These are phyloP conservation scores for Corylus americana DNA, from an alignment of 306 rosid genomes.

Conservation along the genomic window DNA sequence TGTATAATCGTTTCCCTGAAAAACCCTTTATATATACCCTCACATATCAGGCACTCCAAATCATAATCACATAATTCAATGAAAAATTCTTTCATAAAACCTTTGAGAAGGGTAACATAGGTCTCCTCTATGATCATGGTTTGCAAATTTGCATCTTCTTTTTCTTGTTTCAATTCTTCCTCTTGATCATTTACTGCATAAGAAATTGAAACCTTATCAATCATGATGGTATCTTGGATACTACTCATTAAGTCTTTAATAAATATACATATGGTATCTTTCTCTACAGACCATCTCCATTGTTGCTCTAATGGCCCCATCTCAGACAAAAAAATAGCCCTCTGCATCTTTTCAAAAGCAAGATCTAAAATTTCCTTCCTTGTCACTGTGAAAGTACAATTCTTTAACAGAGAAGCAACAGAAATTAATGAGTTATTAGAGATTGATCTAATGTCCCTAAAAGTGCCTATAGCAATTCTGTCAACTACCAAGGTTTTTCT, in stretches of 20 bases:
- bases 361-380: slow-evolving; percentile 89
- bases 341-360: slow-evolving; percentile 80
- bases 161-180: slow-evolving; percentile 23
- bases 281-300: slow-evolving; percentile 59
- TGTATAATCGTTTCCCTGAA: slow-evolving; percentile 40
- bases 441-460: slow-evolving; percentile 29
- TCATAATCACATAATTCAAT: slow-evolving; percentile 22
- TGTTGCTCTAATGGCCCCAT: slow-evolving; percentile 77
- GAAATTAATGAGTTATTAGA: slow-evolving; percentile 73
- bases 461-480: no score
- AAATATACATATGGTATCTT: slow-evolving; percentile 42
- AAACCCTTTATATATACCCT: slow-evolving; percentile 28
- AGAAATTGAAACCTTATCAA: slow-evolving; percentile 26
- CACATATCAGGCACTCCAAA: slow-evolving; percentile 43
- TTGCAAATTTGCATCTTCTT: slow-evolving; percentile 30
- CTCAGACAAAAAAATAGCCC: slow-evolving; percentile 49
- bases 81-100: slow-evolving; percentile 26
- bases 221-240: slow-evolving; percentile 27
- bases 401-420: slow-evolving; percentile 66
- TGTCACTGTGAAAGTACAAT: slow-evolving; percentile 55
- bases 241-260: slow-evolving; percentile 54
- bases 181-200: slow-evolving; percentile 23
- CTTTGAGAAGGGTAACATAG: slow-evolving; percentile 29
- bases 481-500: no score
- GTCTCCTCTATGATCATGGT: slow-evolving; percentile 29